Base-by-base conservation (phyloP, 2,329 filamentous ascomycete species). In the Raffaelea arxii region DNA sequence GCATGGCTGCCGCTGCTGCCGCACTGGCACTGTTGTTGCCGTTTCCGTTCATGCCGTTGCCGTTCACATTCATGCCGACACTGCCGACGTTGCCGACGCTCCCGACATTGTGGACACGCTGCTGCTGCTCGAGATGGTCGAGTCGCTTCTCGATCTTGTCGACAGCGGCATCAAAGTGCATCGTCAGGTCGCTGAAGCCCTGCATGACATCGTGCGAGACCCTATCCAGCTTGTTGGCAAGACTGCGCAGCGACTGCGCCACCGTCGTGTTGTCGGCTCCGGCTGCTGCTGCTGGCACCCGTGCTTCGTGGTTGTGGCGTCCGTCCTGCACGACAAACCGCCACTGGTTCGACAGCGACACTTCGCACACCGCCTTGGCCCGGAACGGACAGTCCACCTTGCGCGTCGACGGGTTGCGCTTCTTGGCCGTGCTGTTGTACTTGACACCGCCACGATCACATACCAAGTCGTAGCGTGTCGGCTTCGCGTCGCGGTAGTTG, bases 381-480 rank as follows among this genome's bases (percentile, higher is more conserved):
- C 75, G 73, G 65, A 77, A 80, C 11, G 77, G 77, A 47, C 77
- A 80, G 58, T 80, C 77, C 46, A 80, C 75, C 62, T 80, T 80
- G 58, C 77, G 75, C 38, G 77, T 80, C 46, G 74, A 78, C 1
- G 77, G 77, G 54, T 78, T 80, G 47, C 77, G 72, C 65, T 80
- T 80, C 68, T 80, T 80, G 7, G 77, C 77, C 2, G 77, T 80
- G 61, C 76, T 80, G 64, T 68, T 78, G 62, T 80, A 80, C 62
- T 80, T 80, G 58, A 80, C 77, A 50, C 77, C 77, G 46, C 77
- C 77, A 36, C 77, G 75, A 53, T 80, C 77, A 61, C 77, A 80
- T 27, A 80, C 77, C 11, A 80, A 66, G 52, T 80, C 77, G 61
- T 79, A 80, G 16, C 77, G 72, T 19, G 77, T 80, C 1, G 77